Percentiles rank a stretch among this genome's conserved stretches.
Evolutionary conservation across 2,329 filamentous ascomycete genomes (phyloP).

Genomic region (Didymella sp.): DNA sequence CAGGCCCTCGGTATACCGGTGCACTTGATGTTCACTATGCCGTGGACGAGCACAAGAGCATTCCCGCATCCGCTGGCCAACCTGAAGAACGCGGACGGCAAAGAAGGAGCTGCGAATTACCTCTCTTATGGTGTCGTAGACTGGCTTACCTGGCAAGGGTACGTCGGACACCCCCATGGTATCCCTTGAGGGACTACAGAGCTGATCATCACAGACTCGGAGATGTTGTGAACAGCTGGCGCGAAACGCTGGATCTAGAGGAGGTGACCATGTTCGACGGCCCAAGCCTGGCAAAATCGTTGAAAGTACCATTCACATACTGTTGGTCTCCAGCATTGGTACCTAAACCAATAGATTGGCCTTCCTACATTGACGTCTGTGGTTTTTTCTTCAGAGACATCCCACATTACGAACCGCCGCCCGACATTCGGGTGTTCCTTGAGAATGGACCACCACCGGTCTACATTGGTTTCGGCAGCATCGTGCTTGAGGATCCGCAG

Average conservation of each 20-base stretch:
- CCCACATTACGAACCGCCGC: constrained; percentile 47
- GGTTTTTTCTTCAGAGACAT: constrained; percentile 57
- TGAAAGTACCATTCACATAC: constrained; percentile 54
- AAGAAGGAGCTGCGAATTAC: constrained; percentile 47
- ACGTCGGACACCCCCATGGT: not conserved
- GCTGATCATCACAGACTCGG: not conserved
- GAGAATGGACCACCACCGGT: constrained; percentile 58
- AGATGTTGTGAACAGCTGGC: constrained; percentile 55
- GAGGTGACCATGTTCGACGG: constrained; percentile 25
- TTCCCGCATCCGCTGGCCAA: constrained; percentile 61
- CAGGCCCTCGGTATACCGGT: constrained; percentile 74
- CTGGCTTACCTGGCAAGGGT: constrained; percentile 7
- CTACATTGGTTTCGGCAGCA: constrained; percentile 65
- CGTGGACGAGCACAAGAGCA: constrained; percentile 54
- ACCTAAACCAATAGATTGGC: constrained; percentile 30
- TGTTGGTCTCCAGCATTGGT: constrained; percentile 54
- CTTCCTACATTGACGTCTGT: constrained; percentile 39
- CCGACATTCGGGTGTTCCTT: constrained; percentile 54
- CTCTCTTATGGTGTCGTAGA: constrained; percentile 47
- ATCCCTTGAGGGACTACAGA: accelerated
- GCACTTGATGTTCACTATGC: constrained; percentile 84
- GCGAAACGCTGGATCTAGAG: constrained; percentile 33
- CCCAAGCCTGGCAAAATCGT: constrained; percentile 49
- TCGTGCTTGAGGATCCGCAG: constrained; percentile 61
- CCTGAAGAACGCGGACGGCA: constrained; percentile 45